Conservation (phyloP, 352 stramenopile species). For the Phytophthora pini region DNA sequence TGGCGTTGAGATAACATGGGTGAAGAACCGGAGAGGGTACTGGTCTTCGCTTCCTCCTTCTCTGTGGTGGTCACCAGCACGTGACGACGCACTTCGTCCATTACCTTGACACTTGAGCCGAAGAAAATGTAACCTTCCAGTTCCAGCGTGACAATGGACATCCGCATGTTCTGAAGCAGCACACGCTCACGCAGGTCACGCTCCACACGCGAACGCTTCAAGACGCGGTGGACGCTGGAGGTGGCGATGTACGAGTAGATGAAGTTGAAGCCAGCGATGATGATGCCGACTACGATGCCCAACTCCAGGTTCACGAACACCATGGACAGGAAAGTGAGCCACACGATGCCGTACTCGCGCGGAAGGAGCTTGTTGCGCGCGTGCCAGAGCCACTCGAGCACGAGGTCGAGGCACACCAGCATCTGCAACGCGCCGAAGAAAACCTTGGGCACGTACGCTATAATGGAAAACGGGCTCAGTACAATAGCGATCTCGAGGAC, state of each 20-base stretch:
- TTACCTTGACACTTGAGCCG: conserved; percentile 87
- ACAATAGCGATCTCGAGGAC: conserved; percentile 79
- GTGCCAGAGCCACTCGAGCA: conserved; percentile 96
- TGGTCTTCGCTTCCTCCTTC: conserved; percentile 40
- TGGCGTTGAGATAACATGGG: conserved; percentile 27
- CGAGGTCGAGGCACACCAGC: conserved; percentile 97
- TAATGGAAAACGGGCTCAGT: conserved; percentile 93
- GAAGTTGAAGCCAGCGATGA: conserved; percentile 90
- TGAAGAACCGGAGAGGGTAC: conserved; percentile 26
- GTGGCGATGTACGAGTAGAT: conserved; percentile 84
- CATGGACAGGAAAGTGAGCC: conserved; percentile 95
- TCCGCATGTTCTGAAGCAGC: conserved; percentile 69
- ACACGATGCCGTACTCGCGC: conserved; percentile 94
- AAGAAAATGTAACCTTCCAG: conserved; percentile 91
- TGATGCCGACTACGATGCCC: conserved; percentile 94
- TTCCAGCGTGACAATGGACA: conserved; percentile 88
- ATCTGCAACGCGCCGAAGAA: conserved; percentile 98
- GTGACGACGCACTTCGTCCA: conserved; percentile 87
- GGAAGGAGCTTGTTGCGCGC: conserved; percentile 85
- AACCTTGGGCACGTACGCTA: conserved; percentile 96
- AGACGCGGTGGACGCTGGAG: conserved; percentile 76
- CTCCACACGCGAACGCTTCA: conserved; percentile 85
- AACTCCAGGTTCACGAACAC: conserved; percentile 94
- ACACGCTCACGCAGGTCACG: conserved; percentile 78
- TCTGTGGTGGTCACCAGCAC: conserved; percentile 63